These are phyloP conservation scores for Clitopilus passeckerianus DNA, from an alignment of 768 basidiomycete species.

Conservation along the genomic window DNA sequence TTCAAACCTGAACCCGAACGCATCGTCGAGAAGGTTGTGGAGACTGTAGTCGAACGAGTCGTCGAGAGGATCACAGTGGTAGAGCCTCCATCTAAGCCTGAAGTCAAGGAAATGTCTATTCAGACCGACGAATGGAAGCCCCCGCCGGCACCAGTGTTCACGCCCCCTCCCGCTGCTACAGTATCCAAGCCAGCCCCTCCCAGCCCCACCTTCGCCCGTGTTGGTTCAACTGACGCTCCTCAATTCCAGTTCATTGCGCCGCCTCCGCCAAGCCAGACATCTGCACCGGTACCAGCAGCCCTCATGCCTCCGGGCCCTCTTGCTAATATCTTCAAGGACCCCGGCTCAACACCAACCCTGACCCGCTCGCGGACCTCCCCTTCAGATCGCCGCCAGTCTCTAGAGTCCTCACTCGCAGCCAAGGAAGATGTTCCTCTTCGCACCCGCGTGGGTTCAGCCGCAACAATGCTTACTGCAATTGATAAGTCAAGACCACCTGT, in stretches of 20 bases:
- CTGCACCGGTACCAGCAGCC: constrained; percentile 15
- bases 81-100: constrained; percentile 43
- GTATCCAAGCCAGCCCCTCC: background rate
- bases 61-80: constrained; percentile 6
- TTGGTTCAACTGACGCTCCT: constrained; percentile 43
- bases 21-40: constrained; percentile 17
- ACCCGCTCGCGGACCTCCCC: constrained; percentile 45
- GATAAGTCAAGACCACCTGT: constrained; percentile 84
- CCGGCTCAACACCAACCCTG: constrained; percentile 35
- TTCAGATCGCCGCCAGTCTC: constrained; percentile 63
- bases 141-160: constrained; percentile 27
- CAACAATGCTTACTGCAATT: constrained; percentile 40
- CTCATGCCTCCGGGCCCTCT: constrained; percentile 23
- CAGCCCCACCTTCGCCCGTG: constrained; percentile 30
- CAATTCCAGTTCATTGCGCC: constrained; percentile 63
- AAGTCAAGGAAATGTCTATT: constrained; percentile 68
- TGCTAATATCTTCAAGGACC: constrained; percentile 44
- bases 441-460: constrained; percentile 59
- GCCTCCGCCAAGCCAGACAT: constrained; percentile 33
- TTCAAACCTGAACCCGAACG: constrained; percentile 31
- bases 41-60: constrained; percentile 5
- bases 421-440: constrained; percentile 32
- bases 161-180: constrained; percentile 24
- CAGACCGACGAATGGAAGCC: constrained; percentile 77
- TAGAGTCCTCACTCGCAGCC: constrained; percentile 64